Evolutionary conservation across 768 basidiomycete species (phyloP).

Genomic region (Trametes cubensis): DNA sequence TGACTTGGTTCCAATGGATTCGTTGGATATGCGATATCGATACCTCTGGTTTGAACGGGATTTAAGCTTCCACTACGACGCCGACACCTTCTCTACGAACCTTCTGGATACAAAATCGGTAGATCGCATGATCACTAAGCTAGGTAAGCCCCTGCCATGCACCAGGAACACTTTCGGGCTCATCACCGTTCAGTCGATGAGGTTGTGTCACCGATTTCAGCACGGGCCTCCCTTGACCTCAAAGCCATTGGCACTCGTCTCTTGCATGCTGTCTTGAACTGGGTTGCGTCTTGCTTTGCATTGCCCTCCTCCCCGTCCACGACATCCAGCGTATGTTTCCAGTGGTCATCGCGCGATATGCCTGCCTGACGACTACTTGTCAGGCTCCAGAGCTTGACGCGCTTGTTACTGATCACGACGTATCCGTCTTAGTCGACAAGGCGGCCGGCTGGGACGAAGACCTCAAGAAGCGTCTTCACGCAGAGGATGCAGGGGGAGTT

Average conservation of each 20-base stretch:
- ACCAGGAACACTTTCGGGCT: neutral
- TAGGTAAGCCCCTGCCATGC: neutral
- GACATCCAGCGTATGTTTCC: neutral
- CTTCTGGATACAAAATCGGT: neutral
- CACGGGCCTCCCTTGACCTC: neutral
- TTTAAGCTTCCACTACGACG: neutral
- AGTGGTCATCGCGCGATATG: neutral
- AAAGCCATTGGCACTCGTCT: neutral
- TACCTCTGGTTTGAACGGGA: neutral
- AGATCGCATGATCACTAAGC: neutral
- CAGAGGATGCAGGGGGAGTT: neutral
- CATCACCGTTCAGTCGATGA: neutral
- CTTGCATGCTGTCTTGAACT: neutral
- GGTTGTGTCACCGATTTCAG: neutral
- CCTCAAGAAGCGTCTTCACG: constrained; percentile 3
- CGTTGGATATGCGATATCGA: neutral
- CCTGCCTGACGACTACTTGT: no score
- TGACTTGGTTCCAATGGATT: neutral
- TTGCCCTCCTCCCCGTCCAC: neutral
- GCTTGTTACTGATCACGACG: neutral
- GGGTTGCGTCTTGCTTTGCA: neutral
- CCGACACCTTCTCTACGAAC: neutral
- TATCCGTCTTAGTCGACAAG: neutral
- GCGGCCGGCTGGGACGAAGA: neutral
- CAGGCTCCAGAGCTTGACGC: neutral